Evolutionary conservation across 257 asterid genomes (phyloP).

Genomic region (Anisodus acutangulus): DNA sequence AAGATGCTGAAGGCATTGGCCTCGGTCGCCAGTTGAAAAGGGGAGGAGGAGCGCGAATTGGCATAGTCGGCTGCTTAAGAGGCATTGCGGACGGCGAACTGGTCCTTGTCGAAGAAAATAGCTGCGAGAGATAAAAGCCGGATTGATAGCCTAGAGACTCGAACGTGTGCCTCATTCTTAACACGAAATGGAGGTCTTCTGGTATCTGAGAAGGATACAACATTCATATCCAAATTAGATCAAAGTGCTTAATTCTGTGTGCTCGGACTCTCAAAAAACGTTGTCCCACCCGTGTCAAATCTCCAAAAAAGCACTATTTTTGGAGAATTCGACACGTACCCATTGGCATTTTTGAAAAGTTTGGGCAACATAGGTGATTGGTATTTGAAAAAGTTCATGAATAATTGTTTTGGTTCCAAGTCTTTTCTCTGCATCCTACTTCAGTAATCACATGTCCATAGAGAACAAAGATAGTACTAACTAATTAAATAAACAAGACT

Average conservation of each 20-base stretch:
- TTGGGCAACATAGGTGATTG: not conserved
- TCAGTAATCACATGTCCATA: constrained; percentile 3
- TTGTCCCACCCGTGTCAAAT: not conserved
- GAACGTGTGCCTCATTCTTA: constrained; percentile 94
- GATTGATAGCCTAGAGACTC: constrained; percentile 95
- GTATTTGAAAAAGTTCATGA: not conserved
- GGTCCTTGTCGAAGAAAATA: constrained; percentile 77
- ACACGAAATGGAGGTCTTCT: constrained; percentile 95
- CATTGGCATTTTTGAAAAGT: not conserved
- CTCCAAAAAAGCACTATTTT: not conserved
- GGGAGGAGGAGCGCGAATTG: constrained; percentile 66
- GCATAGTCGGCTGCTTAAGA: constrained; percentile 62
- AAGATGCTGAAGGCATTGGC: constrained; percentile 53
- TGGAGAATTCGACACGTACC: not conserved
- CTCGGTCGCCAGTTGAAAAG: constrained; percentile 83
- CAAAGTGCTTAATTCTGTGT: not conserved
- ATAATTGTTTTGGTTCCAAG: not conserved
- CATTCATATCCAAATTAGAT: constrained; percentile 29
- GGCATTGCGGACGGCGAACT: constrained; percentile 57
- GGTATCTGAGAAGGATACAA: constrained; percentile 61
- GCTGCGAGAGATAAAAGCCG: constrained; percentile 89
- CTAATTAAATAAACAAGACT: not conserved
- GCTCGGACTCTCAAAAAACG: not conserved
- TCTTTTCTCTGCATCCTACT: not conserved
- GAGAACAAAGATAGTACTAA: not conserved